Percentiles rank a stretch among this genome's conserved stretches.
phyloP scores from a whole-genome alignment of 2,329 filamentous ascomycete genomes.

The Ploettnerulaceae sp. region DNA sequence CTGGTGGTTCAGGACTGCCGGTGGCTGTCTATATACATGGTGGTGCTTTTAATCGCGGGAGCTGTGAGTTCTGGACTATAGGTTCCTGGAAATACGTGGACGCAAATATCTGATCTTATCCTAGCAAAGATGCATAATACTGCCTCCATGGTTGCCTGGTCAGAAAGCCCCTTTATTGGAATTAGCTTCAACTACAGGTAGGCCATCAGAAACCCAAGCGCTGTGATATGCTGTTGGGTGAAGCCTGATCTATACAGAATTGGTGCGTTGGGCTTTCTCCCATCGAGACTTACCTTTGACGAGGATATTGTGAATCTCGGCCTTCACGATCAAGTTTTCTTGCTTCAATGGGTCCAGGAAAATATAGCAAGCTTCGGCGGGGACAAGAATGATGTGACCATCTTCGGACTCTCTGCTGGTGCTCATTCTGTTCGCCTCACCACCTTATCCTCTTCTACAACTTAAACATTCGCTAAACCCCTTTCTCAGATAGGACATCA shows the following conservation, averaged over 20 bases:
- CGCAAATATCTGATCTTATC: slow-evolving; percentile 36
- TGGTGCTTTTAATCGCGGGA: slow-evolving; percentile 50
- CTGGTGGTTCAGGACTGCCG: slow-evolving; percentile 35
- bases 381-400: slow-evolving; percentile 49
- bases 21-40: slow-evolving; percentile 58
- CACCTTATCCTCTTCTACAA: not conserved
- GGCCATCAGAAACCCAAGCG: too few species aligned
- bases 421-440: slow-evolving; percentile 48
- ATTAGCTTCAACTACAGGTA: slow-evolving; percentile 52
- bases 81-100: slow-evolving; percentile 42
- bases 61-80: slow-evolving; percentile 33
- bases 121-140: slow-evolving; percentile 53
- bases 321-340: slow-evolving; percentile 53
- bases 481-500: slow-evolving; percentile 58
- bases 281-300: slow-evolving; percentile 46
- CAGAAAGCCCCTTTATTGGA: slow-evolving; percentile 47
- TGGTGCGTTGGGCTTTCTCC: slow-evolving; percentile 63
- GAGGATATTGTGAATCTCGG: slow-evolving; percentile 58
- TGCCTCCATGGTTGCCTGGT: slow-evolving; percentile 55
- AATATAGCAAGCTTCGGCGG: slow-evolving; percentile 57
- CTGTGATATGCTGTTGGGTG: too few species aligned
- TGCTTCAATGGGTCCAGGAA: slow-evolving; percentile 53
- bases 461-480: not conserved
- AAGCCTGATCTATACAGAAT: slow-evolving; percentile 40
- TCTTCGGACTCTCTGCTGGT: slow-evolving; percentile 57